Evolutionary conservation across 192 early-diverging fungal genomes (phyloP), one percentile per base, ranked within the genome.

Genomic region (Funneliformis mosseae): DNA sequence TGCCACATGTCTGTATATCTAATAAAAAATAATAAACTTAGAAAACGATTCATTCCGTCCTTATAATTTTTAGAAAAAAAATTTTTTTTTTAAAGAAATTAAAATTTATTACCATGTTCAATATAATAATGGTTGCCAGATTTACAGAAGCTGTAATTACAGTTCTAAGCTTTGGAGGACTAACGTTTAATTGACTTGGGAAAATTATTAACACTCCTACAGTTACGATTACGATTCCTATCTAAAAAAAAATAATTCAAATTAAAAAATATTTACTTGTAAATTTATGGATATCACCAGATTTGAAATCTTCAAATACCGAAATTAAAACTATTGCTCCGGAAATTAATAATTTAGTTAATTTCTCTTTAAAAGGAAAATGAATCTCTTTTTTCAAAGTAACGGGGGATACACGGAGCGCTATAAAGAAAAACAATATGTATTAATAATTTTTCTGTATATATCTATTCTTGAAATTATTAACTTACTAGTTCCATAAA

Each of bases 101-200:
- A n/a, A 12, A 41, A 12, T 83, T 83, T 33, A 33, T 33, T 80
- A 90, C 88, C 27, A 86, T 85, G 39, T 87, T 91, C 46, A 92
- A 81, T 10, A 86, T 50, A 67, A 89, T 79, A 78, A 91, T 90
- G 61, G 86, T 88, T n/a, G 82, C 83, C 79, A 92, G 78, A 33
- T 88, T 87, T 23, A 91, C 62, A 5, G 85, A 1, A 60, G 84
- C 83, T 6, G 89, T 83, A 43, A 90, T 42, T 3, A 81, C 78
- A 5, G 78, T 78, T 50, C 67, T n/a, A 8, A 81, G 59, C 64
- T 85, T 80, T 41, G 77, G 79, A 66, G 78, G 23, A 28, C 81
- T 81, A n/a, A 79, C 43, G 39, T 55, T 27, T 25, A 28, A 48
- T n/a, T 71, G 14, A 0, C 0, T 81, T 28, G 77, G 60, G 68